A percentile compares a stretch with the other conserved stretches of the same genome.
Conservation (phyloP, 257 asterid species). For the Eucommia ulmoides region DNA sequence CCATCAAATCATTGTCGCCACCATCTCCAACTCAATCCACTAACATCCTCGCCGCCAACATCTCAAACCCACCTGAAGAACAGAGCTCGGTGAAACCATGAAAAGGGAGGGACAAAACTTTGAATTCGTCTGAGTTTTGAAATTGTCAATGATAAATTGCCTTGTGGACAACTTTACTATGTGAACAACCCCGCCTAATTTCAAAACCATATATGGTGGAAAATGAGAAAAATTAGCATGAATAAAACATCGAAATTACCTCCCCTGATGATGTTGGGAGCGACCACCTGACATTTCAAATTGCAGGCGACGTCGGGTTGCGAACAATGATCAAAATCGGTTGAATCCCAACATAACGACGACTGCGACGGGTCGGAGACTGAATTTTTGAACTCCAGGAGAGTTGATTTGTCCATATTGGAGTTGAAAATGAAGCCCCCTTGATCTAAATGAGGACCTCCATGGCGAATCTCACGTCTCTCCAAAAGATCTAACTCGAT, state of each 20-base stretch:
- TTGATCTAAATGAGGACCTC: conserved; percentile 34
- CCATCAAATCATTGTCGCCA: too few species aligned
- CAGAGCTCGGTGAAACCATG: conserved; percentile 67
- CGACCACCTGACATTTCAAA: conserved; percentile 50
- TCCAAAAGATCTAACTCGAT: too few species aligned
- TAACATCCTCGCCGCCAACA: too few species aligned
- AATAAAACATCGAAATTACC: conserved; percentile 50
- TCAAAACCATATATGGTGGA: conserved; percentile 78
- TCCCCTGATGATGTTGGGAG: conserved; percentile 66
- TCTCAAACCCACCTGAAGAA: too few species aligned
- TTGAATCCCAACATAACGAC: conserved; percentile 50
- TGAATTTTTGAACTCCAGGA: conserved; percentile 61
- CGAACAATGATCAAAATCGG: conserved; percentile 41
- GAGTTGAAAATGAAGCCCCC: conserved; percentile 24
- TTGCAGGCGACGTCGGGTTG: conserved; percentile 75
- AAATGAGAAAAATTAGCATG: conserved; percentile 58
- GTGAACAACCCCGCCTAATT: conserved; percentile 50
- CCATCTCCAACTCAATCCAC: too few species aligned
- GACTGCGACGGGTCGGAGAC: conserved; percentile 53
- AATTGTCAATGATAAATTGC: conserved; percentile 38
- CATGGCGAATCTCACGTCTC: too few species aligned
- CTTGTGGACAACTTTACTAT: conserved; percentile 28
- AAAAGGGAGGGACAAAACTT: conserved; percentile 62
- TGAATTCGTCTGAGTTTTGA: conserved; percentile 54
- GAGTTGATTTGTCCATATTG: conserved; percentile 73